These are phyloP conservation scores for Akanthomyces lecanii DNA, from an alignment of 2,329 filamentous ascomycete species.

Conservation along the genomic window DNA sequence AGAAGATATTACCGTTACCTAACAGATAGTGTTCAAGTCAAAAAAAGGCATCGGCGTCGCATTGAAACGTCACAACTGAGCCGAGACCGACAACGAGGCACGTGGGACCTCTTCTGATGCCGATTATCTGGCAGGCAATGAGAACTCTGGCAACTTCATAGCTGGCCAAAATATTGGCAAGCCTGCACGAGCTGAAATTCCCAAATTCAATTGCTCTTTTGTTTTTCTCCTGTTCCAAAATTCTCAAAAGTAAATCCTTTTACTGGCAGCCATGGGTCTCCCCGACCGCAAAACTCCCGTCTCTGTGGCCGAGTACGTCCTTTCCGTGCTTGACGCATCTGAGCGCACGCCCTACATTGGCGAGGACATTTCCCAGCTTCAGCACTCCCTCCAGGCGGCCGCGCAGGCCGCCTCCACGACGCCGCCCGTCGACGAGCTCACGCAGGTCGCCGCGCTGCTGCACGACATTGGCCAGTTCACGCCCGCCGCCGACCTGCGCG, in stretches of 20 bases:
- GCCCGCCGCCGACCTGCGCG: conserved; percentile 18
- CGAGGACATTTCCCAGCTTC: conserved; percentile 22
- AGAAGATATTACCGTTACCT: neutral
- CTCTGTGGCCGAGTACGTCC: conserved; percentile 18
- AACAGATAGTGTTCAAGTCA: neutral
- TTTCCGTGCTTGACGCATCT: conserved; percentile 17
- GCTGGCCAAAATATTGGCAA: neutral
- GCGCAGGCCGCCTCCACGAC: conserved; percentile 16
- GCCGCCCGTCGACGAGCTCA: conserved; percentile 21
- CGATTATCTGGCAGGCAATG: neutral
- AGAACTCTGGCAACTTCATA: neutral
- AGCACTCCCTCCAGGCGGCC: conserved; percentile 21
- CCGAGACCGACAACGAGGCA: neutral
- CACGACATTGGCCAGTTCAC: conserved; percentile 22
- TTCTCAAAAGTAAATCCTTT: neutral
- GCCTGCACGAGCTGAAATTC: too few species aligned
- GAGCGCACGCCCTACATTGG: conserved; percentile 20
- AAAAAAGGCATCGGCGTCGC: neutral
- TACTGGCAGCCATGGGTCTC: conserved; percentile 6
- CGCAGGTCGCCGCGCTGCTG: conserved; percentile 22
- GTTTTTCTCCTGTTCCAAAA: neutral
- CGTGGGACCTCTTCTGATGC: neutral
- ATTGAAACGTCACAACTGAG: neutral
- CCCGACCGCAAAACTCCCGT: conserved; percentile 15
- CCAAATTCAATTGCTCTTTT: too few species aligned